Conservation (phyloP, 129 eudicot genomes). For the Flaveria sonorensis region DNA sequence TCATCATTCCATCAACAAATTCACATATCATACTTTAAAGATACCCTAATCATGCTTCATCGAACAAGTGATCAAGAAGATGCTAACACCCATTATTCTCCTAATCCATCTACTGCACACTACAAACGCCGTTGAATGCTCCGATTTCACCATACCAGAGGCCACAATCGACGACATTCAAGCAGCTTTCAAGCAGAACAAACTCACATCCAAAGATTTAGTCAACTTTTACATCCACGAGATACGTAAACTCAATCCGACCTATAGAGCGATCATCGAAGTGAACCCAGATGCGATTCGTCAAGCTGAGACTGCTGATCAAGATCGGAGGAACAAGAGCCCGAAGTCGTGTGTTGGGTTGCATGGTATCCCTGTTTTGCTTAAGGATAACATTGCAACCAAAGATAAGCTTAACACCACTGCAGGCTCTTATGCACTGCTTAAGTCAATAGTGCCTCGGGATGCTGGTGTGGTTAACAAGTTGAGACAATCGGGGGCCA, state of each 20-base stretch:
- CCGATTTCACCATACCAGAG: slow-evolving; percentile 37
- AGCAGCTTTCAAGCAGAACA: slow-evolving; percentile 49
- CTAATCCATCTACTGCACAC: slow-evolving; percentile 10
- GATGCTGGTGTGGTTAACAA: slow-evolving; percentile 65
- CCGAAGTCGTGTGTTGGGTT: slow-evolving; percentile 23
- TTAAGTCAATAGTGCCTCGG: slow-evolving; percentile 48
- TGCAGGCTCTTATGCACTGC: slow-evolving; percentile 60
- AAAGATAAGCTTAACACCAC: slow-evolving; percentile 68
- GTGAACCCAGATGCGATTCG: slow-evolving; percentile 63
- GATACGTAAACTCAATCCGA: slow-evolving; percentile 49
- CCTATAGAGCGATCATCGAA: slow-evolving; percentile 55
- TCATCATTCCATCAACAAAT: not conserved
- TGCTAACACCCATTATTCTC: not conserved
- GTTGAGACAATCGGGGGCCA: slow-evolving; percentile 54
- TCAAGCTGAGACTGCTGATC: slow-evolving; percentile 53
- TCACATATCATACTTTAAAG: not conserved
- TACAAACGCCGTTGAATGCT: not conserved
- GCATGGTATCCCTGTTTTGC: slow-evolving; percentile 59
- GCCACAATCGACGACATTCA: slow-evolving; percentile 49
- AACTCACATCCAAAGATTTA: slow-evolving; percentile 52
- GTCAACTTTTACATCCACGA: slow-evolving; percentile 49
- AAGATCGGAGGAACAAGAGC: slow-evolving; percentile 32
- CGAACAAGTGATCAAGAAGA: not conserved
- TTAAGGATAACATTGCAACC: slow-evolving; percentile 66
- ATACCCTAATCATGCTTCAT: not conserved